phyloP scores from a whole-genome alignment of 371 early-diverging fungal species.

The Mucor sp. region DNA sequence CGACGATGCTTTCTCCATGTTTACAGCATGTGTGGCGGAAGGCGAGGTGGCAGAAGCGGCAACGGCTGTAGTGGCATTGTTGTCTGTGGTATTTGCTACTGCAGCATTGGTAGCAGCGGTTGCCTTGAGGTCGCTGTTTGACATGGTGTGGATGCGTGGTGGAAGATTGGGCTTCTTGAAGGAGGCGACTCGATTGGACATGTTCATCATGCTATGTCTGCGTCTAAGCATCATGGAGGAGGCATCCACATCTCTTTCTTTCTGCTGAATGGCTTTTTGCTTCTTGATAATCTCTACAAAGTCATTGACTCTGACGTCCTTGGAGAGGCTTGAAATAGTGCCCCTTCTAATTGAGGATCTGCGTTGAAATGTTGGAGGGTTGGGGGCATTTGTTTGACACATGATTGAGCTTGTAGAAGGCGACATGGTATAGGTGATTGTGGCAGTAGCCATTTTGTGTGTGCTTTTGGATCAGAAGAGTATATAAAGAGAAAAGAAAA shows the following conservation, averaged over 20 bases:
- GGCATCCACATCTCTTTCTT: background rate
- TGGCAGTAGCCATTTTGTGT: background rate
- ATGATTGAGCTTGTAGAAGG: conserved; percentile 2
- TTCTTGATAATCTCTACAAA: conserved; percentile 10
- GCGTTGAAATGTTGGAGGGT: conserved; percentile 5
- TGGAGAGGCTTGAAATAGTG: conserved; percentile 26
- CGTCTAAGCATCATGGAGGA: conserved; percentile 1
- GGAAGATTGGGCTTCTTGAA: background rate
- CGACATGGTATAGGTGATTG: conserved; percentile 1
- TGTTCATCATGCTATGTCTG: conserved; percentile 24
- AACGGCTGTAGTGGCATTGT: background rate
- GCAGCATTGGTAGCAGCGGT: background rate
- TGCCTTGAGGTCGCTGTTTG: conserved; percentile 4
- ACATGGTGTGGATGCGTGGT: conserved; percentile 14
- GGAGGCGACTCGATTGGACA: background rate
- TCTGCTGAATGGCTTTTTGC: conserved; percentile 6
- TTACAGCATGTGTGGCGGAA: background rate
- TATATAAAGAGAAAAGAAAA: background rate
- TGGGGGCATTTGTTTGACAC: background rate
- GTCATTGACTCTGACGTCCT: conserved; percentile 20
- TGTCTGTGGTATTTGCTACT: background rate
- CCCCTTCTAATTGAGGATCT: conserved; percentile 22
- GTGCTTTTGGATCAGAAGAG: background rate
- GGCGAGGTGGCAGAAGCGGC: background rate
- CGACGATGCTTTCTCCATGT: conserved; percentile 4